These are phyloP conservation scores for Coemansia sp. DNA, from an alignment of 192 early-diverging fungal genomes.

Conservation along the genomic window DNA sequence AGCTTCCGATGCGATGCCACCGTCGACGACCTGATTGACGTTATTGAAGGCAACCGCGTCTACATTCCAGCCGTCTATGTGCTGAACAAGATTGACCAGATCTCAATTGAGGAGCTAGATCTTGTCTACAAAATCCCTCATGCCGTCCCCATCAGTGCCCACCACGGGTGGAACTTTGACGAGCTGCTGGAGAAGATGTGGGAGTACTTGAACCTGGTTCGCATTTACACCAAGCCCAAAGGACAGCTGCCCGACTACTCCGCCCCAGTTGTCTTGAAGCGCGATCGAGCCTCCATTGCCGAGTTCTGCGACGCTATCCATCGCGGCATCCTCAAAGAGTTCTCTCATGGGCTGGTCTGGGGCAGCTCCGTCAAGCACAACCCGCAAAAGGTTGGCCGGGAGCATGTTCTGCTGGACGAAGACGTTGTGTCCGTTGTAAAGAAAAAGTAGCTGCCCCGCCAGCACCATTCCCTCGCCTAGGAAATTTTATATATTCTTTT, in stretches of 20 bases:
- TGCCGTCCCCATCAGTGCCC: constrained; percentile 75
- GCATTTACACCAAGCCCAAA: constrained; percentile 90
- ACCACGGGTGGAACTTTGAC: constrained; percentile 96
- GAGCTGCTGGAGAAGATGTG: constrained; percentile 84
- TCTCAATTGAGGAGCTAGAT: constrained; percentile 92
- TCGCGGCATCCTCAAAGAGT: constrained; percentile 85
- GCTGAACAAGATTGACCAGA: constrained; percentile 98
- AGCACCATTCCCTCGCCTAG: too few species aligned
- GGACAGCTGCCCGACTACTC: constrained; percentile 93
- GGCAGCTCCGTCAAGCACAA: constrained; percentile 93
- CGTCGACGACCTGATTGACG: constrained; percentile 94
- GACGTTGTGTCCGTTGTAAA: constrained; percentile 94
- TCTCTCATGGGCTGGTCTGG: constrained; percentile 94
- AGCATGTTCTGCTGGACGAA: constrained; percentile 86
- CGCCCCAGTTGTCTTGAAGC: constrained; percentile 84
- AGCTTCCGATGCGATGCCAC: constrained; percentile 90
- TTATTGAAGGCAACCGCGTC: constrained; percentile 91
- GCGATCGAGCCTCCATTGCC: constrained; percentile 63
- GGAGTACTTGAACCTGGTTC: constrained; percentile 71
- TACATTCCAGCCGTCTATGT: constrained; percentile 96
- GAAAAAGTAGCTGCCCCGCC: constrained; percentile 22
- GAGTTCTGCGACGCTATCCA: constrained; percentile 98
- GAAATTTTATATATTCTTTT: too few species aligned
- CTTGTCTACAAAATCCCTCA: constrained; percentile 97
- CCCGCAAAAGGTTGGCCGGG: constrained; percentile 96